A percentile compares a stretch with the other conserved stretches of the same genome.
phyloP scores from a whole-genome alignment of 257 asterid species.

The Fraxinus americana region DNA sequence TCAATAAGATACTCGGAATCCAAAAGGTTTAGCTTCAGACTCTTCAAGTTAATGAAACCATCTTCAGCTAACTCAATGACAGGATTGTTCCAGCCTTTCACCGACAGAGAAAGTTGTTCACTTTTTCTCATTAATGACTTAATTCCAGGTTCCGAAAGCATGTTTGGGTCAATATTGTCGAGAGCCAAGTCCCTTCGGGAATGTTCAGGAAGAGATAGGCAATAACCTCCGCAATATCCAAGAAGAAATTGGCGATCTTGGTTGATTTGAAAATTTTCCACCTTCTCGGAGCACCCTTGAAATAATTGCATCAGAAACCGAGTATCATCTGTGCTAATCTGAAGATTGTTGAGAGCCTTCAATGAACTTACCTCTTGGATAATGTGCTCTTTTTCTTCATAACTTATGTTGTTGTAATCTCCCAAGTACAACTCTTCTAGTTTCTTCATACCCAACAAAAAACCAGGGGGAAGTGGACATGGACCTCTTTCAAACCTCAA shows the following conservation, averaged over 20 bases:
- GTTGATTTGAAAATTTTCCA: neutral
- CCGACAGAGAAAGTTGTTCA: neutral
- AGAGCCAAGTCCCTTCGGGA: slow-evolving; percentile 4
- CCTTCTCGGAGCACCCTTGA: neutral
- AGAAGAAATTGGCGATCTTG: no score
- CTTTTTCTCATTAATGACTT: neutral
- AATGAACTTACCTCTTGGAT: neutral
- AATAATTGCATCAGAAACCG: slow-evolving; percentile 4
- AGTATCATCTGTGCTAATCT: neutral
- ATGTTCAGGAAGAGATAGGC: no score
- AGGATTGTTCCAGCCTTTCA: neutral
- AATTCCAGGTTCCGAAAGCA: slow-evolving; percentile 3
- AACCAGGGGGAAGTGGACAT: neutral
- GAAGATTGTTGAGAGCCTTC: neutral
- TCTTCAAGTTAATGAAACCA: slow-evolving; percentile 5
- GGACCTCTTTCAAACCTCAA: neutral
- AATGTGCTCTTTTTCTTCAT: slow-evolving; percentile 4
- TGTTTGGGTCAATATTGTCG: neutral
- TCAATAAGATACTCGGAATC: neutral
- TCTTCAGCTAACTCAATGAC: neutral
- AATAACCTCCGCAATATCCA: no score
- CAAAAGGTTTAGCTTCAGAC: neutral
- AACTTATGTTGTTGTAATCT: no score
- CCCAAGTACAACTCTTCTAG: slow-evolving; percentile 25
- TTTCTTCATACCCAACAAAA: slow-evolving; percentile 2